Percentiles rank a stretch among this genome's conserved stretches.
Conservation (phyloP, 306 rosid species). For the Morella rubra region DNA sequence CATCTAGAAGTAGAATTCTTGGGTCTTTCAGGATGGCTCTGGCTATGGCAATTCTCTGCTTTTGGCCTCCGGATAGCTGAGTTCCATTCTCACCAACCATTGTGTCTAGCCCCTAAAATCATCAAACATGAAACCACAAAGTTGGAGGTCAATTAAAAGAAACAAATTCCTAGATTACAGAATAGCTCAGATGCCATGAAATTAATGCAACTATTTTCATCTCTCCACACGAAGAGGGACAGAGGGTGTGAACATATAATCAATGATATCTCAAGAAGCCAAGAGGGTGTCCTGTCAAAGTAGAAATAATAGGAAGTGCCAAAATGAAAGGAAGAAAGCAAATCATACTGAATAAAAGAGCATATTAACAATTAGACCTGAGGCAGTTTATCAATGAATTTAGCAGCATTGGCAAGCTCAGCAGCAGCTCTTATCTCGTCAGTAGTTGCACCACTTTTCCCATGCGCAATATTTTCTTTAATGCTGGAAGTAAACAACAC, state of each 20-base stretch:
- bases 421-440: conserved; percentile 69
- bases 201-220: neutral
- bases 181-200: neutral
- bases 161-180: neutral
- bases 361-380: conserved; percentile 37
- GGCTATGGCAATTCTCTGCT: conserved; percentile 59
- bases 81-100: conserved; percentile 82
- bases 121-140: neutral
- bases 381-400: conserved; percentile 72
- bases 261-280: neutral
- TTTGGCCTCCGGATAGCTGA: conserved; percentile 72
- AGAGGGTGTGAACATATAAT: neutral
- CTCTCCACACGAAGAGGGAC: neutral
- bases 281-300: neutral
- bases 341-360: conserved; percentile 2
- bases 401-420: conserved; percentile 75
- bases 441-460: conserved; percentile 60
- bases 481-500: conserved; percentile 66
- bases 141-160: neutral
- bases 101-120: conserved; percentile 54
- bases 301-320: neutral
- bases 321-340: neutral
- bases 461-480: conserved; percentile 74
- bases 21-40: conserved; percentile 57
- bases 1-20: conserved; percentile 50